Base-by-base conservation (phyloP, 75 land plant genomes). In the Adiantum capillusveneris region DNA sequence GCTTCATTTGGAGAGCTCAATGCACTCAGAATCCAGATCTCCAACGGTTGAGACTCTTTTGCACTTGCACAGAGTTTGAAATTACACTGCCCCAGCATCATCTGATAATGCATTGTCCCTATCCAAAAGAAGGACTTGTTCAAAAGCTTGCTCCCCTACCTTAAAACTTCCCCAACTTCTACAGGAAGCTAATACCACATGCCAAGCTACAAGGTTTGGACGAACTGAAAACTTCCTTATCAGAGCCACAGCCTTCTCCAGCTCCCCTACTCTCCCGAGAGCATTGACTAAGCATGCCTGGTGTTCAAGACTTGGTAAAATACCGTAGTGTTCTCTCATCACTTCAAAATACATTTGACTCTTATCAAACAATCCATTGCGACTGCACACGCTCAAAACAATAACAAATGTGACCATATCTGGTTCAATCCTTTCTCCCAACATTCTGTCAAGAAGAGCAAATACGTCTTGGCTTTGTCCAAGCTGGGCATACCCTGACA, bases 231-330 rank as follows among this genome's bases (percentile, higher is more conserved):
- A 81, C 3, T 51, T 36, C 25, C 57, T 50, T 1, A 81, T 65
- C 50, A 81, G 58, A 12, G 55, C 53, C 18, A 59, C 67, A 37
- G 87, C 81, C 44, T 84, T 81, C 46, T 75, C 52, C 11, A 78
- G 24, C 29, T 44, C 58, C 60, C 71, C 74, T 17, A 76, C 65
- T 11, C 84, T 78, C 1, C 79, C 79, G 34, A 84, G 76, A 29
- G 81, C 64, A 69, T 84, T 84, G 68, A 84, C 81, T 30, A 84
- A 17, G 62, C 79, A 81, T 12, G 71, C 79, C 69, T 81, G 81
- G 60, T 84, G 88, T 29, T 84, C 88, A 2, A 81, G 81, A 77
- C 81, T 82, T 20, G 88, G 81, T 34, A 65, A 71, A 25, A 84
- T 58, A 9, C 54, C 54, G n/a, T 77, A 74, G 13, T 56, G 27